Percentiles rank a stretch among this genome's conserved stretches.
These are phyloP conservation scores for Talaromyces sp. DNA, from an alignment of 2,329 filamentous ascomycete species.

Conservation along the genomic window DNA sequence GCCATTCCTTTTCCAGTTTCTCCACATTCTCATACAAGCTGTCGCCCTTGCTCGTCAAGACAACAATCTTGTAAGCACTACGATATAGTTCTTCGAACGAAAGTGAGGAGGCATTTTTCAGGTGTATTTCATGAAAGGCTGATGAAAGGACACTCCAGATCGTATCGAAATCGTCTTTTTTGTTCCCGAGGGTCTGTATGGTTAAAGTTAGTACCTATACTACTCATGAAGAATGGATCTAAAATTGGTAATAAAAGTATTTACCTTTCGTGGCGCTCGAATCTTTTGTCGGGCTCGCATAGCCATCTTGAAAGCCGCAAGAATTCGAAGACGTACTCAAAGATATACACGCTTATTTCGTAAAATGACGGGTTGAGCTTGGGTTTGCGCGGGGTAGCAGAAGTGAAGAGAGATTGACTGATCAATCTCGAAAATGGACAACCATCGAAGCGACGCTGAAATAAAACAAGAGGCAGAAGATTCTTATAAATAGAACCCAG, in stretches of 20 bases:
- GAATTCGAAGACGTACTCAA: not conserved
- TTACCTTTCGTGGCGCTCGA: constrained; percentile 61
- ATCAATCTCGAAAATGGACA: constrained; percentile 1
- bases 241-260: constrained; percentile 28
- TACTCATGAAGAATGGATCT: no score
- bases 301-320: constrained; percentile 37
- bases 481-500: not conserved
- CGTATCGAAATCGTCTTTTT: constrained; percentile 73
- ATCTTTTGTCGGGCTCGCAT: constrained; percentile 59
- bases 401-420: constrained; percentile 6
- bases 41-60: constrained; percentile 73
- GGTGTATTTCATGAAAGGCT: constrained; percentile 83
- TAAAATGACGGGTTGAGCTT: not conserved
- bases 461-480: not conserved
- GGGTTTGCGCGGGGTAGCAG: constrained; percentile 2
- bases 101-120: constrained; percentile 79
- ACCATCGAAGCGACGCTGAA: not conserved
- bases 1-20: constrained; percentile 75
- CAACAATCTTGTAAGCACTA: constrained; percentile 84
- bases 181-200: constrained; percentile 48
- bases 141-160: constrained; percentile 73
- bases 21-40: constrained; percentile 76
- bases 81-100: constrained; percentile 96
- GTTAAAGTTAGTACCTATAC: not conserved
- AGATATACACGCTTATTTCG: not conserved